These are phyloP conservation scores for Penicillium robsamsonii DNA, from an alignment of 495 filamentous ascomycete genomes.

Conservation along the genomic window DNA sequence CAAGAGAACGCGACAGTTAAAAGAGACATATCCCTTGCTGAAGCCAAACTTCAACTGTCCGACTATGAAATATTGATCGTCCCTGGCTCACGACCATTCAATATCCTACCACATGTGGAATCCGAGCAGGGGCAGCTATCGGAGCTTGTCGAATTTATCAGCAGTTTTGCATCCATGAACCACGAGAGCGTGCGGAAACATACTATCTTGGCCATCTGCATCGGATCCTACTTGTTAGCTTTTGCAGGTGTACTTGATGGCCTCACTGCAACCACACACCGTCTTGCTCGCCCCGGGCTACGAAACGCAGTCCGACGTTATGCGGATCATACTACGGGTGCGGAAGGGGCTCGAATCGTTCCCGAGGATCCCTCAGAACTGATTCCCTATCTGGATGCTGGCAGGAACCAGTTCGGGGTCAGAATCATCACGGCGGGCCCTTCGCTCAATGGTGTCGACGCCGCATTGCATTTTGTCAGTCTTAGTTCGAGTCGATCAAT, in stretches of 20 bases:
- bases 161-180: not conserved
- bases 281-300: slow-evolving; percentile 4
- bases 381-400: slow-evolving; percentile 6
- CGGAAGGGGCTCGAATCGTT: slow-evolving; percentile 1
- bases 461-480: slow-evolving; percentile 1
- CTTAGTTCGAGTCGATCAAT: not conserved
- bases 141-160: slow-evolving; percentile 7
- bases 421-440: slow-evolving; percentile 6
- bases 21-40: not conserved
- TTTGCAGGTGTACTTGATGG: slow-evolving; percentile 3
- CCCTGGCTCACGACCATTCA: slow-evolving; percentile 4
- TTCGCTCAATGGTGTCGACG: slow-evolving; percentile 1
- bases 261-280: slow-evolving; percentile 9
- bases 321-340: not conserved
- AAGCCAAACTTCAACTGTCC: not conserved
- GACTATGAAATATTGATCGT: slow-evolving; percentile 9
- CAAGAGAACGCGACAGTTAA: not conserved
- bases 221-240: not conserved
- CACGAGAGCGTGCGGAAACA: not conserved
- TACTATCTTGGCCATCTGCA: slow-evolving; percentile 3
- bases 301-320: not conserved
- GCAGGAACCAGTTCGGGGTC: slow-evolving; percentile 2
- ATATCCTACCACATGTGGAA: slow-evolving; percentile 2
- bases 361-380: not conserved
- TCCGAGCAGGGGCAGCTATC: not conserved